phyloP scores from a whole-genome alignment of 371 early-diverging fungal genomes.

The Mortierella sp. region DNA sequence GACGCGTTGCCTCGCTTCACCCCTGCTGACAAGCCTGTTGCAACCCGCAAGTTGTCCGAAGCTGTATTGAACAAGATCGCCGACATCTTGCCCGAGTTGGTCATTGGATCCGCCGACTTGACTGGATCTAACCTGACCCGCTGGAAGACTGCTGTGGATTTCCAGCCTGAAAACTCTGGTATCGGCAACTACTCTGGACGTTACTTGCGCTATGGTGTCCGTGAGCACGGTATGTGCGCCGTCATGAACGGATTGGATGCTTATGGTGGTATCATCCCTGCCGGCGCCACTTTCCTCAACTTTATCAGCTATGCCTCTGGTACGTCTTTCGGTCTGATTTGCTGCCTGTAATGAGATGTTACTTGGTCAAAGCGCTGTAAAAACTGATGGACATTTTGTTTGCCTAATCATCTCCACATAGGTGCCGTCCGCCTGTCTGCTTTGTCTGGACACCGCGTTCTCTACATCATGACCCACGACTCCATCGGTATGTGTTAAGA shows the following conservation, averaged over 20 bases:
- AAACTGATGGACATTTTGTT: background rate
- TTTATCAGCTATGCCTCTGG: conserved; percentile 64
- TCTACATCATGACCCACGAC: conserved; percentile 99
- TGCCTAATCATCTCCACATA: background rate
- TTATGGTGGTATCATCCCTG: conserved; percentile 92
- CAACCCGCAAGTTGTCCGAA: conserved; percentile 92
- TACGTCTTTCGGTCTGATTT: background rate
- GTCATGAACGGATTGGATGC: conserved; percentile 96
- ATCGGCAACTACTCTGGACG: conserved; percentile 89
- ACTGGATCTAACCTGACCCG: conserved; percentile 96
- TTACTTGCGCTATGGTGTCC: conserved; percentile 97
- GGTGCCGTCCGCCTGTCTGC: conserved; percentile 96
- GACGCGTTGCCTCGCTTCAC: conserved; percentile 81
- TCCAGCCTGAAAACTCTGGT: conserved; percentile 80
- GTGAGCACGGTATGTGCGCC: conserved; percentile 99
- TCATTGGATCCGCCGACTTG: conserved; percentile 99
- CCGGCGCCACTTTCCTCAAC: conserved; percentile 97
- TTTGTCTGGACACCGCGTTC: conserved; percentile 85
- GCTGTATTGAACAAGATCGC: conserved; percentile 86
- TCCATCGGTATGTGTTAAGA: conserved; percentile 89
- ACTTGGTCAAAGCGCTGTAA: background rate
- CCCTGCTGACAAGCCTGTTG: conserved; percentile 81
- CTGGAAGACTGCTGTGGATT: conserved; percentile 93
- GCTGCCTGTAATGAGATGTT: background rate
- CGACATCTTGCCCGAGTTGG: conserved; percentile 82